phyloP scores from a whole-genome alignment of 495 filamentous ascomycete genomes.

The Aspergillus cavernicola region DNA sequence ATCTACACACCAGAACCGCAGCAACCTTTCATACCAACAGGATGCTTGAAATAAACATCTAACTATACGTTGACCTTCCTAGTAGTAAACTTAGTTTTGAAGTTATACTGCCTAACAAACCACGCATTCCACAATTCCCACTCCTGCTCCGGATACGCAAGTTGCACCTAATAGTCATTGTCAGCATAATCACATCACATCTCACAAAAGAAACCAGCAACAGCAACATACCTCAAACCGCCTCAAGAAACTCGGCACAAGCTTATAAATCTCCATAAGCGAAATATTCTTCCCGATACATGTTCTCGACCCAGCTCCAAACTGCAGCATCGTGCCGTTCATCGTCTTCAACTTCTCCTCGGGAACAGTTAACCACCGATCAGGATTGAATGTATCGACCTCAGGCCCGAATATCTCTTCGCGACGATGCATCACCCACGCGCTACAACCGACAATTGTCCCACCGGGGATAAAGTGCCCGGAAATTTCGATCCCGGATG shows the following conservation, averaged over 20 bases:
- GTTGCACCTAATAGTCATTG: conserved; percentile 1
- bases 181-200: conserved; percentile 41
- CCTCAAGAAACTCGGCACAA: conserved; percentile 67
- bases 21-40: no score
- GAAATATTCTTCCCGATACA: conserved; percentile 76
- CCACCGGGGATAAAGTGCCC: conserved; percentile 55
- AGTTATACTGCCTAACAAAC: conserved; percentile 33
- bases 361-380: conserved; percentile 51
- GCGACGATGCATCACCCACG: conserved; percentile 58
- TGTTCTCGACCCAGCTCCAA: conserved; percentile 59
- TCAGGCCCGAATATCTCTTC: conserved; percentile 57
- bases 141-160: conserved; percentile 12
- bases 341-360: conserved; percentile 49
- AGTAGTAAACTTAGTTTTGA: conserved; percentile 9
- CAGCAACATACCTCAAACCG: conserved; percentile 55
- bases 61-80: neutral
- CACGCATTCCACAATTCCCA: conserved; percentile 27
- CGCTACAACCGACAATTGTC: conserved; percentile 55
- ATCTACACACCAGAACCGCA: no score
- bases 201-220: conserved; percentile 25
- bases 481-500: conserved; percentile 32
- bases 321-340: conserved; percentile 60
- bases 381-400: conserved; percentile 54
- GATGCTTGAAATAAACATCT: no score
- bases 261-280: conserved; percentile 74